Evolutionary conservation across 2,329 filamentous ascomycete species (phyloP).

Genomic region (Calonectria pseudoturangicola): DNA sequence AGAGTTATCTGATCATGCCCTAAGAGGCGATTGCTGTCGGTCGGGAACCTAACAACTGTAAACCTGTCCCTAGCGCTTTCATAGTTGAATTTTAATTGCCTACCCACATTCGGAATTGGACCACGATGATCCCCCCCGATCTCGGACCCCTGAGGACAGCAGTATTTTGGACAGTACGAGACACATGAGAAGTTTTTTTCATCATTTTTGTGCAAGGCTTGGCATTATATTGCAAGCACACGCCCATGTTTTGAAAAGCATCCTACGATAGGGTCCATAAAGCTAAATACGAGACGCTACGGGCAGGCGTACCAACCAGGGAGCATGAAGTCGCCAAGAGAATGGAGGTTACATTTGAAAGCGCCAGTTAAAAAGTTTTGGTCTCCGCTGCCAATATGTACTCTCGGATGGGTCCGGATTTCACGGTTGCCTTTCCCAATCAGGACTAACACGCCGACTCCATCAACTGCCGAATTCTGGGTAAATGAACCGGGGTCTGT

Average conservation of each 20-base stretch:
- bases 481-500: not conserved
- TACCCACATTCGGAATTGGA: constrained; percentile 1
- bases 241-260: not conserved
- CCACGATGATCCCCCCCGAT: not conserved
- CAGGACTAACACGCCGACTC: not conserved
- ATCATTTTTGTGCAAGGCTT: not conserved
- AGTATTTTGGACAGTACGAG: not conserved
- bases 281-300: not conserved
- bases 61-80: not conserved
- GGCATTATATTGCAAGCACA: not conserved
- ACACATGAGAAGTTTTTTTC: not conserved
- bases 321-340: not conserved
- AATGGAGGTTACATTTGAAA: not conserved
- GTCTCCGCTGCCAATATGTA: not conserved
- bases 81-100: constrained; percentile 1
- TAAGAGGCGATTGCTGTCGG: constrained; percentile 1
- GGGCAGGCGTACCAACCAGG: not conserved
- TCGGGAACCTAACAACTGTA: not conserved
- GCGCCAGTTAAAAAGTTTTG: not conserved
- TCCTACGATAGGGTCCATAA: not conserved
- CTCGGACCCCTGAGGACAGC: not conserved
- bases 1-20: constrained; percentile 6
- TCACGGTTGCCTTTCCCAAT: not conserved
- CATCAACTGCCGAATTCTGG: not conserved
- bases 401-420: not conserved